These are phyloP conservation scores for Penicillium roqueforti DNA, from an alignment of 495 filamentous ascomycete species.

Conservation along the genomic window DNA sequence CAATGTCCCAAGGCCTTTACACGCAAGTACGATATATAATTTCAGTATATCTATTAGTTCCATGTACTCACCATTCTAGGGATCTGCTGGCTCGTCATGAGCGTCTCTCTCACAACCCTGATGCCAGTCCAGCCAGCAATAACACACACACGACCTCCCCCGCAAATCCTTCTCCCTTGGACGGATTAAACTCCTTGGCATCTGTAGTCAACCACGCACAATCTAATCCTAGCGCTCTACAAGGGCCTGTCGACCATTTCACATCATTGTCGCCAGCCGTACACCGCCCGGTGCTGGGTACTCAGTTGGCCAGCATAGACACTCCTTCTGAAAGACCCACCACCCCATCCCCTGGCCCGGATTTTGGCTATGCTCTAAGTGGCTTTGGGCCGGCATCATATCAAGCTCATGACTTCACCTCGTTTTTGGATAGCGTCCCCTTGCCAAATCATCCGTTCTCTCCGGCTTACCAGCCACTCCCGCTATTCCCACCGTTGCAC, in stretches of 20 bases:
- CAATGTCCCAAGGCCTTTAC: slow-evolving; percentile 42
- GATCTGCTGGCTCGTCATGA: slow-evolving; percentile 38
- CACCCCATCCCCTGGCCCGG: slow-evolving; percentile 18
- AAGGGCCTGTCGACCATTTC: slow-evolving; percentile 11
- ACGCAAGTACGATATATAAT: slow-evolving; percentile 29
- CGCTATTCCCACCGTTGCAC: slow-evolving; percentile 34
- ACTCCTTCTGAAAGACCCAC: slow-evolving; percentile 16
- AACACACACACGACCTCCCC: slow-evolving; percentile 20
- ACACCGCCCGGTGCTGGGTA: slow-evolving; percentile 13
- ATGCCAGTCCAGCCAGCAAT: slow-evolving; percentile 14
- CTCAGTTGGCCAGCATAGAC: slow-evolving; percentile 13
- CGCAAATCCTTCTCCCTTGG: slow-evolving; percentile 17
- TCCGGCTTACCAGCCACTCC: slow-evolving; percentile 38
- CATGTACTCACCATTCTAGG: slow-evolving; percentile 15
- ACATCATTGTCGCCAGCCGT: slow-evolving; percentile 7
- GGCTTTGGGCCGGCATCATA: slow-evolving; percentile 21
- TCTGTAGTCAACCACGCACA: slow-evolving; percentile 30
- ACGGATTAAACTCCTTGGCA: slow-evolving; percentile 35
- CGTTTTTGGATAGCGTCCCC: slow-evolving; percentile 40
- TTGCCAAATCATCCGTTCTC: slow-evolving; percentile 40
- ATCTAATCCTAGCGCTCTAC: slow-evolving; percentile 9
- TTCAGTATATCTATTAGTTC: not conserved
- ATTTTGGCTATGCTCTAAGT: slow-evolving; percentile 28
- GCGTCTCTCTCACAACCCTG: slow-evolving; percentile 30
- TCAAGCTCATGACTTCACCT: slow-evolving; percentile 39